phyloP scores from a whole-genome alignment of 2,329 filamentous ascomycete species.

The Cladosporium sp. region DNA sequence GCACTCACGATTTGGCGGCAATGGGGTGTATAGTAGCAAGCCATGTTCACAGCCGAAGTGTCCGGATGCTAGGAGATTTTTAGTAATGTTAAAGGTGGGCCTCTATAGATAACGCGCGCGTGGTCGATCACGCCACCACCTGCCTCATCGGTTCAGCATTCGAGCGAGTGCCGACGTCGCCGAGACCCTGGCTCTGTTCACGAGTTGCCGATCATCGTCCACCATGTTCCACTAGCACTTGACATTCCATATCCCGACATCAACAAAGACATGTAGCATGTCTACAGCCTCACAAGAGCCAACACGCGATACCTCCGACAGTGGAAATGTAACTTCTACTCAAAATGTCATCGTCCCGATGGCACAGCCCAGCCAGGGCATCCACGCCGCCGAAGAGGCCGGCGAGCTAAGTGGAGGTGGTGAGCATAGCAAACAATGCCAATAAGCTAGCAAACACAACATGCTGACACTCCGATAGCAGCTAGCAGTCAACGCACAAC shows the following conservation, averaged over 20 bases:
- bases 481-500: conserved; percentile 17
- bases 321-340: neutral
- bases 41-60: neutral
- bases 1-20: neutral
- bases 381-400: conserved; percentile 7
- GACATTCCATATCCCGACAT: neutral
- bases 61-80: neutral
- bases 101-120: conserved; percentile 3
- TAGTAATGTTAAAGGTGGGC: conserved; percentile 6
- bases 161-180: conserved; percentile 1
- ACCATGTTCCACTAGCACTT: neutral
- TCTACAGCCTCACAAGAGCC: conserved; percentile 12
- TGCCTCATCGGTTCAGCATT: conserved; percentile 3
- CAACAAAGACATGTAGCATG: conserved; percentile 19
- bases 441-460: neutral
- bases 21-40: neutral
- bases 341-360: conserved; percentile 7
- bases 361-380: neutral
- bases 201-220: conserved; percentile 1
- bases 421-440: neutral
- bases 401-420: conserved; percentile 17
- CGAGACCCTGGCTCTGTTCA: neutral
- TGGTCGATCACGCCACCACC: conserved; percentile 12
- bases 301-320: neutral
- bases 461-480: neutral